These are phyloP conservation scores for Lotus japonicus DNA, from an alignment of 306 rosid species.

Conservation along the genomic window DNA sequence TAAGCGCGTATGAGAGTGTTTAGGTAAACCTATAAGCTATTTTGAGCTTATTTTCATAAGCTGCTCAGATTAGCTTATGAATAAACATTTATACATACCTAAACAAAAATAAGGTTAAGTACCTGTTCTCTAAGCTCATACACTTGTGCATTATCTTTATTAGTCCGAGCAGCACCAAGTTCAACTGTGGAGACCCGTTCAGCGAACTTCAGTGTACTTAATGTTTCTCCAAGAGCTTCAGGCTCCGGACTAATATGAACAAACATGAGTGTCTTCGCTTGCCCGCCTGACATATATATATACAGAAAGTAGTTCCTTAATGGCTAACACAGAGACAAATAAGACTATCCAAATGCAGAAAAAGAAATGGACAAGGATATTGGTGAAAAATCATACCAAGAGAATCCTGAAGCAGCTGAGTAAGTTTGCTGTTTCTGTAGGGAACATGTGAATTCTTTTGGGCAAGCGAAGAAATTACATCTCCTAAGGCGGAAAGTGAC, in stretches of 20 bases:
- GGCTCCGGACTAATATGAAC: conserved; percentile 88
- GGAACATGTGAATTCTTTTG: conserved; percentile 86
- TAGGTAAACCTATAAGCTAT: too few relatives aligned
- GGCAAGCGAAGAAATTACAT: conserved; percentile 90
- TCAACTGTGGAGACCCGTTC: conserved; percentile 85
- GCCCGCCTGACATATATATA: conserved; percentile 52
- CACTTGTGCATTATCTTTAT: conserved; percentile 61
- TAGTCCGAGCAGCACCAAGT: conserved; percentile 78
- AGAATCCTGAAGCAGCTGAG: conserved; percentile 93
- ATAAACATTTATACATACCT: too few relatives aligned
- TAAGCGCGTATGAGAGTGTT: too few relatives aligned
- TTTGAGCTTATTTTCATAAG: too few relatives aligned
- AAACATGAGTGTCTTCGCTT: conserved; percentile 94
- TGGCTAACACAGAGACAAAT: not conserved
- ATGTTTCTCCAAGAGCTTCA: conserved; percentile 79
- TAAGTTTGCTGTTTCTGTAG: conserved; percentile 91
- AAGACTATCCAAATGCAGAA: not conserved
- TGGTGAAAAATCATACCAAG: conserved; percentile 51
- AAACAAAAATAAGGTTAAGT: not conserved
- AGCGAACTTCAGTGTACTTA: conserved; percentile 91
- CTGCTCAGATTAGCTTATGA: too few relatives aligned
- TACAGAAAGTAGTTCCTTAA: not conserved
- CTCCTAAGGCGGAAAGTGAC: conserved; percentile 96
- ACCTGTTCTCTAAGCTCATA: conserved; percentile 95
- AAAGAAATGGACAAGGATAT: not conserved